Conservation (phyloP, 495 filamentous ascomycete species). For the Penicilliopsis zonata region DNA sequence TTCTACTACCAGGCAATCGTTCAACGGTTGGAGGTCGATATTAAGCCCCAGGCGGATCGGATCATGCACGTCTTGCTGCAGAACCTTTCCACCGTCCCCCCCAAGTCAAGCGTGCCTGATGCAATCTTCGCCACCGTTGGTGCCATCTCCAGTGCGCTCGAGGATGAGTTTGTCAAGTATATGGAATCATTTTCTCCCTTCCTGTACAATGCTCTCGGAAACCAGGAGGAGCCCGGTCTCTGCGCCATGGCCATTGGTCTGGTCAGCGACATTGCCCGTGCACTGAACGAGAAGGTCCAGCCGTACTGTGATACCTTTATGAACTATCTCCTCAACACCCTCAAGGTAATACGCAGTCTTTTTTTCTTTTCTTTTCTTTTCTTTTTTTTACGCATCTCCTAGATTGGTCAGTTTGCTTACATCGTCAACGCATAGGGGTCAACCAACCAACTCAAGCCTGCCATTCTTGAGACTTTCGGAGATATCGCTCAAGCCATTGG, state of each 20-base stretch:
- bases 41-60: constrained; percentile 78
- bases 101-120: constrained; percentile 91
- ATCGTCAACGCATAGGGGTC: constrained; percentile 68
- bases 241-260: constrained; percentile 97
- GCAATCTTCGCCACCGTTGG: constrained; percentile 83
- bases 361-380: no score
- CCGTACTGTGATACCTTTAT: constrained; percentile 95
- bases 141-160: constrained; percentile 72
- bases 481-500: constrained; percentile 96
- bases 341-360: no score
- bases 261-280: constrained; percentile 89
- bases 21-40: constrained; percentile 82
- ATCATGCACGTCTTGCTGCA: constrained; percentile 85
- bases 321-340: constrained; percentile 87
- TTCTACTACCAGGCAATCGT: constrained; percentile 52
- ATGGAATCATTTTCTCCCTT: constrained; percentile 90
- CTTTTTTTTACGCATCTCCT: no score
- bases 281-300: constrained; percentile 76
- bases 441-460: constrained; percentile 94
- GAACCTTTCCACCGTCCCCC: constrained; percentile 61
- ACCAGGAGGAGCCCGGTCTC: constrained; percentile 86
- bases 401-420: no score
- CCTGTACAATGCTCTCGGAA: constrained; percentile 83
- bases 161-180: constrained; percentile 87
- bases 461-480: constrained; percentile 94